phyloP scores from a whole-genome alignment of 805 yeast species.

The Jamesozyma rosinii region DNA sequence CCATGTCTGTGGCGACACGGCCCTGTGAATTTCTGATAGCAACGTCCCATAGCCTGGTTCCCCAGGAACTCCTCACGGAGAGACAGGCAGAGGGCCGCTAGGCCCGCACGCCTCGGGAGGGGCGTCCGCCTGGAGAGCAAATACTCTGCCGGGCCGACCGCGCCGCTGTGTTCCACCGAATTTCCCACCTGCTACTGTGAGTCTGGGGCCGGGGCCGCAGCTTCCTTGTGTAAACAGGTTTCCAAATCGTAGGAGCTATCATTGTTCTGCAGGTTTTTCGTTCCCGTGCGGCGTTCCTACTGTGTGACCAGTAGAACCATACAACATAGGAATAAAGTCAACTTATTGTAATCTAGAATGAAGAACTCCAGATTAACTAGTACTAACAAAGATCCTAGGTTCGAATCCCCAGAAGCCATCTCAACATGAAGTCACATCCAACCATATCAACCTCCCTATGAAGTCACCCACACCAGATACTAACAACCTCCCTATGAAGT shows the following conservation, averaged over 20 bases:
- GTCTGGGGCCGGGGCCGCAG: background rate
- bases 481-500: too few species aligned
- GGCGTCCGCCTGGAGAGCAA: background rate
- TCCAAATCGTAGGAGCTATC: conserved; percentile 22
- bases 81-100: background rate
- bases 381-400: too few species aligned
- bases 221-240: conserved; percentile 21
- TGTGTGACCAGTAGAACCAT: background rate
- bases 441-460: too few species aligned
- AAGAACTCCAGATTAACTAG: too few species aligned
- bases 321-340: background rate
- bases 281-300: conserved; percentile 4
- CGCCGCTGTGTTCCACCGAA: conserved; percentile 31
- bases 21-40: conserved; percentile 27
- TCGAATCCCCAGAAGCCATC: too few species aligned
- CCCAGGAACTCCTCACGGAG: conserved; percentile 4
- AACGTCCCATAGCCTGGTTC: conserved; percentile 10
- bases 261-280: conserved; percentile 16
- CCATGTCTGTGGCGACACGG: background rate
- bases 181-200: conserved; percentile 29
- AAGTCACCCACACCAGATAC: too few species aligned
- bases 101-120: background rate
- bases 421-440: too few species aligned
- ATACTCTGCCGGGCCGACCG: background rate
- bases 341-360: too few species aligned